Evolutionary conservation across 805 yeast genomes (phyloP).

Genomic region (Ogataea methanolica): DNA sequence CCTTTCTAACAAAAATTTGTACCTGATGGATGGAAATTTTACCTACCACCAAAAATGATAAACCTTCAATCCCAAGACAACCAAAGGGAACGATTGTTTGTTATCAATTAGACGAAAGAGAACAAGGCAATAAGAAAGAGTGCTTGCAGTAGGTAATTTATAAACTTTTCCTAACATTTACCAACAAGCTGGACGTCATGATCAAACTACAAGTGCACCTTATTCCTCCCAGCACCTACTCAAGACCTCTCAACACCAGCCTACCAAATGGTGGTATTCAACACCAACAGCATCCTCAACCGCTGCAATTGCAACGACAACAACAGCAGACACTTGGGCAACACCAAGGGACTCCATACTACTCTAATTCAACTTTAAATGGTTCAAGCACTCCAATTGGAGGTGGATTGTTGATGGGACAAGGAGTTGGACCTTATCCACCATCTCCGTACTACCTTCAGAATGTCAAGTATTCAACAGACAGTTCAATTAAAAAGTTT

Average conservation of each 20-base stretch:
- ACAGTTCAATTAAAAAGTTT: conserved; percentile 38
- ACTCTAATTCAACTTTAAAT: conserved; percentile 15
- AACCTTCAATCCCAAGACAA: too few relatives aligned
- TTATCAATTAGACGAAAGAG: too few relatives aligned
- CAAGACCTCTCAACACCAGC: neutral
- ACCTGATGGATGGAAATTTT: too few relatives aligned
- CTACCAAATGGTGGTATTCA: neutral
- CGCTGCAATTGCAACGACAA: neutral
- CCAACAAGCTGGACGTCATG: conserved; percentile 10
- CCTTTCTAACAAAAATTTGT: too few relatives aligned
- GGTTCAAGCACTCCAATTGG: conserved; percentile 26
- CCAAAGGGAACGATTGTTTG: too few relatives aligned
- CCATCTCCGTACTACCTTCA: conserved; percentile 11
- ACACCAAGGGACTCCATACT: conserved; percentile 6
- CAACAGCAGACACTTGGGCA: neutral
- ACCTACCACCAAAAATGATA: too few relatives aligned
- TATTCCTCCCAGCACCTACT: conserved; percentile 22
- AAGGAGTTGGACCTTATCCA: conserved; percentile 3
- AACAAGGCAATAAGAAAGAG: too few relatives aligned
- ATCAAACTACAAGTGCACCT: conserved; percentile 24
- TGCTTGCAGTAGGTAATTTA: too few relatives aligned
- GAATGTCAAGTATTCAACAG: neutral
- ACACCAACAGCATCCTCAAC: conserved; percentile 3
- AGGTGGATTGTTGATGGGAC: conserved; percentile 1
- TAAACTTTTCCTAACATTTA: too few relatives aligned